Evolutionary conservation across 2,329 filamentous ascomycete genomes (phyloP).

Genomic region (Colletotrichum melonis): DNA sequence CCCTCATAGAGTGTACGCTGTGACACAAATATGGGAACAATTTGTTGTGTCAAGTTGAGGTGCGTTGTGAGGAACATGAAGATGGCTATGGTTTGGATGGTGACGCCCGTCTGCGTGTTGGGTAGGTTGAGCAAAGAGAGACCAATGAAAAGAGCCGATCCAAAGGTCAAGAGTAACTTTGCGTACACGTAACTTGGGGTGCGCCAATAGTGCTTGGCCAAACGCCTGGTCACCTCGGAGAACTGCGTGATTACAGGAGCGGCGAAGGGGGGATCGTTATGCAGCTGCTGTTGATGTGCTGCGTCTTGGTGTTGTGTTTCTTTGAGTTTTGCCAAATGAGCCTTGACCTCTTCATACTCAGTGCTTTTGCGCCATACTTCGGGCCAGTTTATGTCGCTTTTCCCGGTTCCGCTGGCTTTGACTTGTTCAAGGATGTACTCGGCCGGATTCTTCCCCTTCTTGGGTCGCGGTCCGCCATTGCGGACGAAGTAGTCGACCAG

Average conservation of each 20-base stretch:
- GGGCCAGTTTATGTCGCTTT: conserved; percentile 56
- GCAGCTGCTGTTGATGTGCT: conserved; percentile 43
- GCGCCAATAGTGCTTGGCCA: conserved; percentile 84
- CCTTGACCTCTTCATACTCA: conserved; percentile 46
- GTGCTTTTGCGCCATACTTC: conserved; percentile 49
- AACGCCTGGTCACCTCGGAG: conserved; percentile 68
- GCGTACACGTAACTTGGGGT: conserved; percentile 80
- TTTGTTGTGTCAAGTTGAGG: conserved; percentile 70
- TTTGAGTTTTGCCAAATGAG: conserved; percentile 43
- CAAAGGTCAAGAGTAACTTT: conserved; percentile 69
- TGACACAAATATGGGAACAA: conserved; percentile 74
- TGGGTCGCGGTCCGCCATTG: conserved; percentile 67
- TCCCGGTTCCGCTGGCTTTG: conserved; percentile 61
- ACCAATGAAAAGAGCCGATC: conserved; percentile 68
- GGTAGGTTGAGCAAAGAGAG: conserved; percentile 74
- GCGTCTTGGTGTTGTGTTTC: background rate
- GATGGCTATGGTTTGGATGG: conserved; percentile 77
- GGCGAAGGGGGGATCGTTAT: conserved; percentile 66
- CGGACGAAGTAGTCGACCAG: conserved; percentile 69
- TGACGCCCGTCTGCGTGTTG: conserved; percentile 72
- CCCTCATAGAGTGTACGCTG: conserved; percentile 76
- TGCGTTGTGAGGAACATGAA: conserved; percentile 82
- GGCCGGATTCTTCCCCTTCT: conserved; percentile 70
- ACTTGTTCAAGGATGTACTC: conserved; percentile 72
- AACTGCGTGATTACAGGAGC: conserved; percentile 73